A percentile compares a stretch with the other conserved stretches of the same genome.
Conservation (phyloP, 805 yeast species). For the Zygotorulaspora florentina region DNA sequence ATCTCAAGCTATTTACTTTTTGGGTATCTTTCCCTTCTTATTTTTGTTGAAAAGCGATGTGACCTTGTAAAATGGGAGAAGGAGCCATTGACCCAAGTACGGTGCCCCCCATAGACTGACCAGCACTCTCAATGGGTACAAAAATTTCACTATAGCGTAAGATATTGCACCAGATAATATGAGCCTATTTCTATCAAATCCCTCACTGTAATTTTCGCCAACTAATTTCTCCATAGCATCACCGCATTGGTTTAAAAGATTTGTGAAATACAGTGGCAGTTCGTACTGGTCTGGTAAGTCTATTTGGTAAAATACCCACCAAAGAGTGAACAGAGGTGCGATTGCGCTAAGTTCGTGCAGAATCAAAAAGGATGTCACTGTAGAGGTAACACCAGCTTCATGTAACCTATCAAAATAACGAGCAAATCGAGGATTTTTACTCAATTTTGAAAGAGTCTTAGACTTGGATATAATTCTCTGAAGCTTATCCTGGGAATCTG, state of each 20-base stretch:
- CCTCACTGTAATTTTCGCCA: constrained; percentile 32
- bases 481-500: constrained; percentile 15
- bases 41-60: constrained; percentile 3
- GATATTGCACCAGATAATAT: constrained; percentile 73
- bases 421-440: constrained; percentile 26
- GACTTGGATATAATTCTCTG: constrained; percentile 28
- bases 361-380: constrained; percentile 56
- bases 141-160: constrained; percentile 59
- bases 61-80: constrained; percentile 20
- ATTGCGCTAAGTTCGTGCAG: constrained; percentile 76
- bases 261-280: constrained; percentile 23
- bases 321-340: constrained; percentile 60
- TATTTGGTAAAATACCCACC: constrained; percentile 61
- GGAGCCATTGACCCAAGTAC: constrained; percentile 24
- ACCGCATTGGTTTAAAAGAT: constrained; percentile 53
- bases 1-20: background rate
- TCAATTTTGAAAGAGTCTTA: constrained; percentile 23
- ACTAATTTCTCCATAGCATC: constrained; percentile 52
- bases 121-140: constrained; percentile 33
- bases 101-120: constrained; percentile 37
- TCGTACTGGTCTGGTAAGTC: constrained; percentile 35
- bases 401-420: constrained; percentile 27
- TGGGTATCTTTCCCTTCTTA: background rate
- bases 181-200: constrained; percentile 46
- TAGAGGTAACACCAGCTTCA: constrained; percentile 30